A percentile compares a stretch with the other conserved stretches of the same genome.
These are phyloP conservation scores for Rhazya stricta DNA, from an alignment of 257 asterid species.

Conservation along the genomic window DNA sequence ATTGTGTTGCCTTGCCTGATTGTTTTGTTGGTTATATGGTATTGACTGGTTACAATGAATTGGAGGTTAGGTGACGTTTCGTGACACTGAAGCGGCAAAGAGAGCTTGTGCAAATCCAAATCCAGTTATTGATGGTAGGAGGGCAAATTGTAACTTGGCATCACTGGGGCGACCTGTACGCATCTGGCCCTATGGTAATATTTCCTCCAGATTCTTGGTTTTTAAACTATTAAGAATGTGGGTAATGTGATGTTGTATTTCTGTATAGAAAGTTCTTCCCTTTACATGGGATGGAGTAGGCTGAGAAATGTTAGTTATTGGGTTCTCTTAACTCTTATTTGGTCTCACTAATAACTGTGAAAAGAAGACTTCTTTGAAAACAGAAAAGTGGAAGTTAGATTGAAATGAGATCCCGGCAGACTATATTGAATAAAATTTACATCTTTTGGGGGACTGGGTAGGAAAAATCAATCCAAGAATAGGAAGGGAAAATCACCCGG, in stretches of 20 bases:
- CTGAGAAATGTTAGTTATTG: not conserved
- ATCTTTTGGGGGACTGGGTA: not conserved
- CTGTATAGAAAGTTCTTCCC: not conserved
- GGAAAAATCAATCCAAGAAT: not conserved
- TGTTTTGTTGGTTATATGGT: not conserved
- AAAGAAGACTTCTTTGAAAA: not conserved
- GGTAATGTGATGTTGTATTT: not conserved
- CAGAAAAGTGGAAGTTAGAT: not conserved
- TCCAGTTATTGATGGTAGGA: constrained; percentile 40
- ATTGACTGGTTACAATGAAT: not conserved
- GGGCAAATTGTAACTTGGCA: constrained; percentile 40
- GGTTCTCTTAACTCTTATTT: not conserved
- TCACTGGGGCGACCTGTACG: constrained; percentile 31
- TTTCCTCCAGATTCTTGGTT: not conserved
- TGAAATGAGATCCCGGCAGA: not conserved
- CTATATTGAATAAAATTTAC: no score
- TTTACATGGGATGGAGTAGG: not conserved
- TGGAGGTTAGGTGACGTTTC: constrained; percentile 31
- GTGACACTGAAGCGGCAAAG: constrained; percentile 36
- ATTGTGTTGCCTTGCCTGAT: not conserved
- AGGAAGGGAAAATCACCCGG: no score
- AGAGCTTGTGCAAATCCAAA: constrained; percentile 36
- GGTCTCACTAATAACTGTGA: not conserved
- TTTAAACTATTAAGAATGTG: no score
- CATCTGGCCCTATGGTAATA: constrained; percentile 23